Base-by-base conservation (phyloP, 176 grass and related monocot genomes). In the Oryza australiensis region DNA sequence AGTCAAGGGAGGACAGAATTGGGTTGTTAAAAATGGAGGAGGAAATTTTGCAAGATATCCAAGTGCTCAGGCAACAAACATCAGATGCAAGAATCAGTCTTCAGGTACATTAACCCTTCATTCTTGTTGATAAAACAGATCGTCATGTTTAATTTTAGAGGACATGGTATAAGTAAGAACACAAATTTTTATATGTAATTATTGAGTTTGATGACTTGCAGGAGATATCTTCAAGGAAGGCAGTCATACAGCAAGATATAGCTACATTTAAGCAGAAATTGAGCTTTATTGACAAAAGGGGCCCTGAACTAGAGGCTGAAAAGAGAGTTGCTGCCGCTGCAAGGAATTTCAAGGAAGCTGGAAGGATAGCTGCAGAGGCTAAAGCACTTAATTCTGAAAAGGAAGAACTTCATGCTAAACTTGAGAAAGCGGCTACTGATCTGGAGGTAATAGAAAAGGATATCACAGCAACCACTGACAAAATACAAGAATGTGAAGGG, bases 331-430 rank as follows among this genome's bases (percentile, higher is more conserved):
- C 96, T 40, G 96, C 96, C 38, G 88, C 96, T 51, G 96, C 91
- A 78, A 88, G 96, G 83, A 95, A 95, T 73, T 99, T 99, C 62
- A 95, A 92, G 87, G 91, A 99, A 90, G 96, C 96, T 14, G 89
- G 90, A 80, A 82, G 93, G 64, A 89, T 99, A 82, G 90, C 96
- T 85, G 87, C 88, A 22, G 93, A 99, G 80, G 93, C 91, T 3
- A 99, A 95, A 82, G 41, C 89, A 78, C 91, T 95, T 64, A 88
- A 88, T 80, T 86, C 80, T 60, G 96, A 99, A 63, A 95, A 88
- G 83, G 91, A 99, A 80, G 89, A 99, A 29, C 87, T 99, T 66
- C 91, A 83, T 69, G 8, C 68, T 76, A 93, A 90, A 70, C 74
- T 79, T 73, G 90, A 91, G 76, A 93, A 91, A 84, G 87, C 96